Percentiles rank a stretch among this genome's conserved stretches.
Evolutionary conservation across 1,139 yeast genomes (phyloP).

Genomic region (Nakaseomyces glabratus): DNA sequence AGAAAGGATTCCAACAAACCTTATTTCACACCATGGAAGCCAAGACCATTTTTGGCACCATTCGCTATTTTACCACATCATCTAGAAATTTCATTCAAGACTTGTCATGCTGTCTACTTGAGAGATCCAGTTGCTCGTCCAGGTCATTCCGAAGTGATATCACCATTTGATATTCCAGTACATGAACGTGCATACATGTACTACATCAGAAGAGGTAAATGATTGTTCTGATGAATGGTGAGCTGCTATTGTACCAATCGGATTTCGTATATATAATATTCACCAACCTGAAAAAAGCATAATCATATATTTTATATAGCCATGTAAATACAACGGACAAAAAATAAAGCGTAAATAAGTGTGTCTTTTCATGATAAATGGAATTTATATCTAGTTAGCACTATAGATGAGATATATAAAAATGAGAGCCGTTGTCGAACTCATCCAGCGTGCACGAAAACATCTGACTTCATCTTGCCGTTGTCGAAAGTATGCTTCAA

Average conservation of each 20-base stretch:
- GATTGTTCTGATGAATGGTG: no score
- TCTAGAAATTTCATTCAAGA: conserved; percentile 76
- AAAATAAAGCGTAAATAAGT: no score
- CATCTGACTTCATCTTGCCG: conserved; percentile 41
- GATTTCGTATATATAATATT: no score
- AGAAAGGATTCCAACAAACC: conserved; percentile 67
- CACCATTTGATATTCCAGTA: conserved; percentile 75
- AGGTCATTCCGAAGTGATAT: conserved; percentile 89
- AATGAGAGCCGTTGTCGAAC: no score
- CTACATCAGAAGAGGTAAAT: conserved; percentile 74
- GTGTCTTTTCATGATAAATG: no score
- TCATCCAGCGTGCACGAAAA: conserved; percentile 54
- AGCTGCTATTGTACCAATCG: no score
- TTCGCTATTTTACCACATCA: conserved; percentile 90
- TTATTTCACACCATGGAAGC: conserved; percentile 94
- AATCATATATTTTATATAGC: no score
- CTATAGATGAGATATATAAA: no score
- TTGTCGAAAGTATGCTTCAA: conserved; percentile 50
- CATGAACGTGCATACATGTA: conserved; percentile 96
- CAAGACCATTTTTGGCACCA: conserved; percentile 87
- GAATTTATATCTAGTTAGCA: no score
- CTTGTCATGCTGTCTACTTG: conserved; percentile 91
- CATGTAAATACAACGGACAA: no score
- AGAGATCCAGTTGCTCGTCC: conserved; percentile 98
- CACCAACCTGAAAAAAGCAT: no score